Base-by-base conservation (phyloP, 768 basidiomycete species). In the Tulasnella calospora region DNA sequence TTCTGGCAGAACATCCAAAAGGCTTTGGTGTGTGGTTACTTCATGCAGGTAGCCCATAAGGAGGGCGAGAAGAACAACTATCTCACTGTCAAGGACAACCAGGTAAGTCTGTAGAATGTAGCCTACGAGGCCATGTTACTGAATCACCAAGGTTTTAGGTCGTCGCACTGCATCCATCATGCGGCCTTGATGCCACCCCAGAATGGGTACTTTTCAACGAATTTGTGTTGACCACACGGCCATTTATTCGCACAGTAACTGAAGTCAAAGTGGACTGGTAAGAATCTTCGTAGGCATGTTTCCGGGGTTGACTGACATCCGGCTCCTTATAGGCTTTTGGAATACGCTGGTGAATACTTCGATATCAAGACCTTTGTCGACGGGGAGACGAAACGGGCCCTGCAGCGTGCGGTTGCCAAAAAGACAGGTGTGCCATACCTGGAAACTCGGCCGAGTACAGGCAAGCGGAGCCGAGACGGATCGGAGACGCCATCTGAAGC, bases 31-130 rank as follows among this genome's bases (percentile, higher is more conserved):
- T 93, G 92, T 81, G 98, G 96, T 1, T 99, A 94, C 88, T 99
- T 98, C 86, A 98, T 98, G 97, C 97, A 98, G 83, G 90, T 95
- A 17, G 98, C 96, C 9, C 95, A 98, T 84, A 94, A 94, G 83
- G 95, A 96, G 83, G 94, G 94, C 3, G 94, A 95, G 83, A 96
- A 94, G 84, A 90, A 91, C 2, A 89, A 88, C 76, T 99, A 99
- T 83, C 80, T 92, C 80, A 99, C 96, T 0, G 91, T 98, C 79
- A 99, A 98, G 85, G 97, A 99, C 83, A 93, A 96, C 81, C 96
- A 98, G 86, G 93, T 90, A 80, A 27, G 88, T 82, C 27, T 21
- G 27, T 41, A 46, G 76, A 36, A 57, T 38, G 5, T 27, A 69
- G 23, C 61, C 81, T 78, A 69, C 12, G n/a, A 57, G 15, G 8